Conservation (phyloP, 768 basidiomycete genomes). For the Boletus rufocinnamomeus region DNA sequence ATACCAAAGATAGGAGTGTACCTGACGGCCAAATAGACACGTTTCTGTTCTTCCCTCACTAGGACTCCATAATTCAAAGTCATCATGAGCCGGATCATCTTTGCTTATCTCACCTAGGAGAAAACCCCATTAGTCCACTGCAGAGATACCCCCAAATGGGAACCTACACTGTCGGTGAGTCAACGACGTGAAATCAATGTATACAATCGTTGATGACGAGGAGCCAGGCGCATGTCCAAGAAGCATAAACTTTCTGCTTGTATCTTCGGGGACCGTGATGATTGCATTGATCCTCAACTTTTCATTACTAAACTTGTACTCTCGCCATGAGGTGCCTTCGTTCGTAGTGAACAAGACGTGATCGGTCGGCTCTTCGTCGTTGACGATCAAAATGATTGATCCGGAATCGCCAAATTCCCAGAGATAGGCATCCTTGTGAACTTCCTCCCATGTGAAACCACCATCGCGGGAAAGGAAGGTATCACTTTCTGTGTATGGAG, state of each 20-base stretch:
- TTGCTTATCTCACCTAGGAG: conserved; percentile 62
- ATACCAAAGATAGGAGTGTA: conserved; percentile 30
- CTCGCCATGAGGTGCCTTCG: conserved; percentile 85
- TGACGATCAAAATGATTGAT: conserved; percentile 88
- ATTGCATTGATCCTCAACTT: conserved; percentile 74
- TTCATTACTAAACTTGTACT: conserved; percentile 78
- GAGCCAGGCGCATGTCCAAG: conserved; percentile 61
- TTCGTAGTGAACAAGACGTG: conserved; percentile 87
- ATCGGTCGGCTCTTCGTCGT: conserved; percentile 93
- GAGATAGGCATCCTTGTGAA: conserved; percentile 96
- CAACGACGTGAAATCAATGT: conserved; percentile 86
- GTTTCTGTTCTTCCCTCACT: conserved; percentile 83
- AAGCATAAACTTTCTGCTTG: conserved; percentile 87
- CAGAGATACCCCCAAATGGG: neutral
- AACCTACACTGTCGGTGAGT: conserved; percentile 74
- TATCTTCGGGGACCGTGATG: conserved; percentile 88
- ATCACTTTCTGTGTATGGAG: conserved; percentile 82
- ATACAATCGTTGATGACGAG: conserved; percentile 56
- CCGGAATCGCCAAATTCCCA: conserved; percentile 99
- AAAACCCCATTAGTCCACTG: conserved; percentile 2
- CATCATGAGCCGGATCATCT: conserved; percentile 78
- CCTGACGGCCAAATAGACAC: conserved; percentile 93
- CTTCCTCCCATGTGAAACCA: conserved; percentile 98
- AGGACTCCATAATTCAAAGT: conserved; percentile 98
- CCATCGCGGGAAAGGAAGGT: conserved; percentile 96